Evolutionary conservation across 2,329 filamentous ascomycete species (phyloP), one percentile per base, ranked within the genome.

Genomic region (Colletotrichum zoysiae): DNA sequence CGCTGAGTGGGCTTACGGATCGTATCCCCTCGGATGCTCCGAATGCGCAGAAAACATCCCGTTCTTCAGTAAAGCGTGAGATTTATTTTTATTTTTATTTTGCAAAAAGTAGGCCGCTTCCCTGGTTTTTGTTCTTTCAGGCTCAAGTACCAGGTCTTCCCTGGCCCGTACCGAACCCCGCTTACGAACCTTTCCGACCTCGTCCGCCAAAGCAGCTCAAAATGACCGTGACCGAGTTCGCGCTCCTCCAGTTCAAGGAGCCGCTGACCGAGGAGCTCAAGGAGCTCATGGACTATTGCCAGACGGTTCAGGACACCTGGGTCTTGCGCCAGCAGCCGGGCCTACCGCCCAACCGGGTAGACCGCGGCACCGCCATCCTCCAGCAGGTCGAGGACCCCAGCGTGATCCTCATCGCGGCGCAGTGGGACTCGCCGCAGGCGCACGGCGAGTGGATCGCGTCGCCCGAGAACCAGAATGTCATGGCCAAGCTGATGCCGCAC

Each of bases 371-470:
- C 3, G 78, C 75, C 48, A 72, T 82, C 44, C 80, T 82, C 71
- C 76, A 79, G 51, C 80, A 83, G 74, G 58, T 80, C 68, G 79
- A 82, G 56, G 78, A 84, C 65, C 79, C 80, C 14, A 76, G 80
- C 2, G 75, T 77, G 38, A 70, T 84, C n/a, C 77, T 87, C 74
- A 79, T 87, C 73, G 83, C 82, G 5, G 82, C 85, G 23, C 79
- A 82, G 14, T 87, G 85, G 86, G 78, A 81, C 66, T 84, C 82
- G 0, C 79, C 80, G 26, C 80, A 79, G 18, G 81, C 80, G 6
- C 84, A 87, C 69, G 73, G 70, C 58, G 74, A 80, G 61, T 88
- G 86, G 85, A 81, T 86, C 60, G 77, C 78, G 56, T 84, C 81
- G 62, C 74, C 78, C 3, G 82, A 82, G 42, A 86, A 87, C 75